These are phyloP conservation scores for Hypoxylon crocopeplum DNA, from an alignment of 495 filamentous ascomycete genomes.

Conservation along the genomic window DNA sequence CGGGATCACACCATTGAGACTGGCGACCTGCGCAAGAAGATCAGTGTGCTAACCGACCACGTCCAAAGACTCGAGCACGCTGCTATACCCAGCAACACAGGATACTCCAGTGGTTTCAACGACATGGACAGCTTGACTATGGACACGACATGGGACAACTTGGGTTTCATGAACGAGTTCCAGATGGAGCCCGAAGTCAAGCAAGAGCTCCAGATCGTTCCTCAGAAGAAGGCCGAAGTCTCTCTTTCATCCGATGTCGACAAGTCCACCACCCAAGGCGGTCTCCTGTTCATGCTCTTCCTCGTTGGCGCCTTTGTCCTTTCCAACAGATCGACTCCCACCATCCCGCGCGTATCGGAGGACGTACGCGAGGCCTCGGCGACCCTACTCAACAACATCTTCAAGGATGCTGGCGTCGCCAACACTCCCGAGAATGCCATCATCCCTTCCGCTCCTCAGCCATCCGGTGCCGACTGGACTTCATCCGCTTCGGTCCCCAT, in stretches of 20 bases:
- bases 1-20: conserved; percentile 90
- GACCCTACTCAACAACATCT: conserved; percentile 84
- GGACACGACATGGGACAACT: conserved; percentile 80
- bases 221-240: conserved; percentile 63
- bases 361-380: conserved; percentile 93
- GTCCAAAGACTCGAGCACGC: conserved; percentile 79
- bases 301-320: conserved; percentile 97
- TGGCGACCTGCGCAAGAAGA: conserved; percentile 93
- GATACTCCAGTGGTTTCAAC: conserved; percentile 70
- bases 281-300: conserved; percentile 81
- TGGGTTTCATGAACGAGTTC: conserved; percentile 74
- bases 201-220: conserved; percentile 62
- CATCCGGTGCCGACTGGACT: conserved; percentile 58
- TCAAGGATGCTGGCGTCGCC: conserved; percentile 76
- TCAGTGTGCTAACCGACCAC: conserved; percentile 84
- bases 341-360: conserved; percentile 85
- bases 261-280: conserved; percentile 68
- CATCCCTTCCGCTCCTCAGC: conserved; percentile 56
- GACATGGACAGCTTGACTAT: conserved; percentile 86
- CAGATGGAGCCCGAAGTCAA: conserved; percentile 60
- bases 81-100: conserved; percentile 62
- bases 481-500: conserved; percentile 56
- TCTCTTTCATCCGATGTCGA: conserved; percentile 61
- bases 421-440: conserved; percentile 52
- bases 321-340: conserved; percentile 73